Evolutionary conservation across 345 rosid genomes (phyloP), one percentile per base, ranked within the genome.

Genomic region (Cardiospermum halicacabum): DNA sequence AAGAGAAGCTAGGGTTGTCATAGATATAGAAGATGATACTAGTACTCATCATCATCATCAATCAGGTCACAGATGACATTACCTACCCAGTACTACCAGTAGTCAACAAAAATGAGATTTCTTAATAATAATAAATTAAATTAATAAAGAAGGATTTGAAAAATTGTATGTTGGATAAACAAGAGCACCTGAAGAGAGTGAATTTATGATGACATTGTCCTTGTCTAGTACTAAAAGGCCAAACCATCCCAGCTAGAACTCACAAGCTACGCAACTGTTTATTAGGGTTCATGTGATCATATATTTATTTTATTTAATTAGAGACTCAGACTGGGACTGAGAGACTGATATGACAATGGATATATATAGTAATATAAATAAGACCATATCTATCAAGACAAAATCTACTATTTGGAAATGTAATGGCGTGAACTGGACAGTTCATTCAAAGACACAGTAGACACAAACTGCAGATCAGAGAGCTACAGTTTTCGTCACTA

Each of bases 251-350:
- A 48, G 25, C 26, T 56, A 53, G 16, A 57, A 57, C 56, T 56
- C 59, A 53, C 39, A 51, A 28, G 54, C 58, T 47, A n/a, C 65
- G 60, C 42, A 55, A 75, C 68, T 60, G 70, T 68, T 63, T 16
- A n/a, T 64, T 32, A 73, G 69, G 72, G 72, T 68, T 75, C 62
- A 50, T 74, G 77, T 66, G 73, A 56, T 31, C 4, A 55, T 64
- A 60, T 54, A 51, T 37, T 57, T 34, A 16, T 60, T 47, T 37
- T 69, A 65, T 64, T 67, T 58, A 60, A 75, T 66, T n/a, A n/a
- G n/a, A n/a, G n/a, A n/a, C n/a, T n/a, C n/a, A n/a, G n/a, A n/a
- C n/a, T n/a, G n/a, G n/a, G n/a, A n/a, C n/a, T n/a, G n/a, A n/a
- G n/a, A n/a, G 62, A 67, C 58, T 63, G 77, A 68, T 22, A 59